Conservation (phyloP, 1,284 basidiomycete species). For the Cryptococcus sp. region DNA sequence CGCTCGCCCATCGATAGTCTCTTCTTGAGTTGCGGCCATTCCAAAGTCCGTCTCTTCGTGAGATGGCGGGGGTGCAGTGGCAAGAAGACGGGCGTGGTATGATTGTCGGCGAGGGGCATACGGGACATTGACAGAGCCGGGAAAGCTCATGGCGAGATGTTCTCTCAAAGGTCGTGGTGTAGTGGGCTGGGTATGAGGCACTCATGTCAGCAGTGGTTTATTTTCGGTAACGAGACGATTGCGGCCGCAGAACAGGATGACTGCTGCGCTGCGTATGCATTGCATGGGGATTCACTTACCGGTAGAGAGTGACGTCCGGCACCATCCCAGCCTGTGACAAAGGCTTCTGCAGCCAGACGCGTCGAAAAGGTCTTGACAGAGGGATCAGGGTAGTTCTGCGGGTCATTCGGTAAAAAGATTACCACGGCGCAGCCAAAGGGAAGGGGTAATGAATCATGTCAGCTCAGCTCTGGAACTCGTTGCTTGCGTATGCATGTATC, state of each 20-base stretch:
- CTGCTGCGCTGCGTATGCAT: no score
- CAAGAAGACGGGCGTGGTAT: slow-evolving; percentile 33
- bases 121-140: slow-evolving; percentile 28
- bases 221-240: background rate
- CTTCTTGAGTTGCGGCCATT: no score
- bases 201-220: background rate
- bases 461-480: background rate
- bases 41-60: slow-evolving; percentile 11
- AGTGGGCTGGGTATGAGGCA: slow-evolving; percentile 18
- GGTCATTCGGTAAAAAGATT: background rate
- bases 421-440: background rate
- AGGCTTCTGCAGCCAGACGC: slow-evolving; percentile 36
- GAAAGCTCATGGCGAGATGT: slow-evolving; percentile 41
- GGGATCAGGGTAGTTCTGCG: slow-evolving; percentile 28
- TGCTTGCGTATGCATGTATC: background rate
- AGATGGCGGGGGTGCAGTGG: slow-evolving; percentile 9
- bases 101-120: slow-evolving; percentile 21
- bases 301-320: slow-evolving; percentile 35
- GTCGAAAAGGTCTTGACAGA: slow-evolving; percentile 39
- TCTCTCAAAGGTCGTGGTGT: slow-evolving; percentile 36
- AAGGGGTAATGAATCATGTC: background rate
- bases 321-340: slow-evolving; percentile 40
- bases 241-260: no score
- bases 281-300: slow-evolving; percentile 19
- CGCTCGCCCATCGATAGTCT: no score